Evolutionary conservation across 2,329 filamentous ascomycete species (phyloP), one percentile per base, ranked within the genome.

Genomic region (Pseudofabraea citricarpa): DNA sequence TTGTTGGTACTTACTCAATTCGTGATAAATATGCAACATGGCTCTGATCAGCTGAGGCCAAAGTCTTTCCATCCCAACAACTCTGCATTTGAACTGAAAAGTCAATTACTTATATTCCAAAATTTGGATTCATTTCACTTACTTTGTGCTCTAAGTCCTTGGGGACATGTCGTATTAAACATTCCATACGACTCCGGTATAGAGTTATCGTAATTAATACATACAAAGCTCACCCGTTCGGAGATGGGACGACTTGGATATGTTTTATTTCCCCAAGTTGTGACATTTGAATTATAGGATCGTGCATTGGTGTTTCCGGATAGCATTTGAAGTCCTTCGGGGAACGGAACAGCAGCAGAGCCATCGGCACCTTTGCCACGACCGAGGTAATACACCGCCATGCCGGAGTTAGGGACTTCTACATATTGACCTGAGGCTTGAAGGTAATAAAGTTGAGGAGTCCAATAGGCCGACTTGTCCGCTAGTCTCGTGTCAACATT

Each of bases 391-490:
- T 48, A 46, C 5, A 46, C 32, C 21, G 77, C 24, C 54, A 37
- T 56, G 15, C 77, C 75, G 21, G 73, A 69, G 55, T 80, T 70
- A 1, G 69, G 64, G n/a, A 83, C 75, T 43, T 77, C 62, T 46
- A 75, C 70, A 36, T 95, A 95, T n/a, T 21, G 20, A 9, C 43
- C 45, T 21, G 45, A 43, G 4, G 29, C 12, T n/a, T 39, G 35
- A 15, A 41, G 41, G 22, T 48, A 37, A 27, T 46, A 48, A n/a
- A 48, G 32, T 32, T 41, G 38, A 16, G 46, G 46, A 19, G 37
- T 32, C 46, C 46, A 48, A 40, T 48, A 46, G 13, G 79, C 81
- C 8, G 87, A 93, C 66, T 80, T 83, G 66, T 94, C 88, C 65
- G 90, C 72, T 31, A 31, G 27, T 6, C 6, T 12, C 13, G 6